Percentiles rank a stretch among this genome's conserved stretches.
Conservation (phyloP, 2,329 filamentous ascomycete genomes). For the Volutella citrinella region DNA sequence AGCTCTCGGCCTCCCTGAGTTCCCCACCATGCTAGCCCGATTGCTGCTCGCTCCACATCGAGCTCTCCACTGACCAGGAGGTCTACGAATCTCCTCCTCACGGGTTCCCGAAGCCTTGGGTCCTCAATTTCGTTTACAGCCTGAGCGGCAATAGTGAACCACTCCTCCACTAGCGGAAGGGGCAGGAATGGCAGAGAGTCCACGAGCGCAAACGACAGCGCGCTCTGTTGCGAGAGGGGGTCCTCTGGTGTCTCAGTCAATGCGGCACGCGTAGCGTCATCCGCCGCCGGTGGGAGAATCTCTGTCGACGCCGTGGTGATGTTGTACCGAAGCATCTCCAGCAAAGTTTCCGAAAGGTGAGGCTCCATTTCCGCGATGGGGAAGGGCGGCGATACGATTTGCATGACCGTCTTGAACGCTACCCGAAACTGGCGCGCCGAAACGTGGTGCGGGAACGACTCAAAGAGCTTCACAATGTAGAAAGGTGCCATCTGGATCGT, state of each 20-base stretch:
- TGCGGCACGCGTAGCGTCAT: constrained; percentile 32
- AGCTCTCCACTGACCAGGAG: constrained; percentile 78
- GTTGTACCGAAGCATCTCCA: constrained; percentile 71
- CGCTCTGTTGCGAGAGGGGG: constrained; percentile 71
- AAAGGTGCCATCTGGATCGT: constrained; percentile 72
- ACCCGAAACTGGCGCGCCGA: constrained; percentile 84
- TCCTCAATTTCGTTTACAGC: constrained; percentile 65
- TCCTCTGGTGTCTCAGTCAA: constrained; percentile 24
- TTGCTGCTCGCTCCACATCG: constrained; percentile 78
- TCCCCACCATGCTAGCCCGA: constrained; percentile 86
- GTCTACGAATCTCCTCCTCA: constrained; percentile 74
- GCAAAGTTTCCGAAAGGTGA: constrained; percentile 72
- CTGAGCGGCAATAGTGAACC: constrained; percentile 70
- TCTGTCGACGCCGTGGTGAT: constrained; percentile 49
- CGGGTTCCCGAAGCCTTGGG: constrained; percentile 57
- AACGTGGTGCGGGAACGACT: constrained; percentile 74
- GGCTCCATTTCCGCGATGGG: constrained; percentile 70
- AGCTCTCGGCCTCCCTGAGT: constrained; percentile 52
- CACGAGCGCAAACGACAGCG: constrained; percentile 72
- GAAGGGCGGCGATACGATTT: constrained; percentile 77
- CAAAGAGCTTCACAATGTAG: constrained; percentile 79
- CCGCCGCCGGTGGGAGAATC: constrained; percentile 38
- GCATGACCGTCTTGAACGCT: constrained; percentile 81
- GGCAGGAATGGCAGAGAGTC: constrained; percentile 76
- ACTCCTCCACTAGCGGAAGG: constrained; percentile 70